These are phyloP conservation scores for Orychophragmus violaceus DNA, from an alignment of 345 rosid species.

Conservation along the genomic window DNA sequence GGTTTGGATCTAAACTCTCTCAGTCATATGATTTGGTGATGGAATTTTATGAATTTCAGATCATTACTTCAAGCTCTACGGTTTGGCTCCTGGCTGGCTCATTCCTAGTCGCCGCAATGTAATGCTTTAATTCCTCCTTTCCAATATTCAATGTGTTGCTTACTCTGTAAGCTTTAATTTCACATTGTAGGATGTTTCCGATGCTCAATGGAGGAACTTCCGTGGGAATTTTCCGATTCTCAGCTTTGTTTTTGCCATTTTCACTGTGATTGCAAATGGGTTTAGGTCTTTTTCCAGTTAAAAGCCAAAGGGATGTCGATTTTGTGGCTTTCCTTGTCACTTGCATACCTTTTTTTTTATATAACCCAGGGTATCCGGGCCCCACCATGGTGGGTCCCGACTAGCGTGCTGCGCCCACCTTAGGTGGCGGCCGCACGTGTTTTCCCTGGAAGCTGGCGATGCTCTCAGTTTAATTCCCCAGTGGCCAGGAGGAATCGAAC, in stretches of 20 bases:
- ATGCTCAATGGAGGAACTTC: slow-evolving; percentile 86
- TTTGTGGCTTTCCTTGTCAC: slow-evolving; percentile 64
- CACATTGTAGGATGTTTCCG: slow-evolving; percentile 54
- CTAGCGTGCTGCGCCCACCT: too few relatives aligned
- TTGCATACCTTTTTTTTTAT: too few relatives aligned
- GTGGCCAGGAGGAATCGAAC: too few relatives aligned
- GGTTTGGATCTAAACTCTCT: neutral
- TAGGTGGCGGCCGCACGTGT: too few relatives aligned
- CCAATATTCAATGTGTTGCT: neutral
- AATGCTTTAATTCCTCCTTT: neutral
- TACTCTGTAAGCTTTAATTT: neutral
- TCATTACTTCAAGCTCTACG: slow-evolving; percentile 50
- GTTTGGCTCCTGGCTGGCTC: slow-evolving; percentile 65
- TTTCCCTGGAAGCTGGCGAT: too few relatives aligned
- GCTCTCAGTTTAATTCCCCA: too few relatives aligned
- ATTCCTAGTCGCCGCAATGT: slow-evolving; percentile 53
- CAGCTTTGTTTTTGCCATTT: slow-evolving; percentile 47
- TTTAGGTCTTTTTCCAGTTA: slow-evolving; percentile 37
- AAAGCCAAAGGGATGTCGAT: slow-evolving; percentile 60
- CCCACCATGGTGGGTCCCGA: too few relatives aligned
- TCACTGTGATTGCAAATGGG: slow-evolving; percentile 42
- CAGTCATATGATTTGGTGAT: neutral
- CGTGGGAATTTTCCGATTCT: slow-evolving; percentile 73
- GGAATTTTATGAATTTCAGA: slow-evolving; percentile 34
- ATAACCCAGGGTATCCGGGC: too few relatives aligned